Evolutionary conservation across 371 early-diverging fungal genomes (phyloP), one percentile per base, ranked within the genome.

Genomic region (Actinomortierella wolfii): DNA sequence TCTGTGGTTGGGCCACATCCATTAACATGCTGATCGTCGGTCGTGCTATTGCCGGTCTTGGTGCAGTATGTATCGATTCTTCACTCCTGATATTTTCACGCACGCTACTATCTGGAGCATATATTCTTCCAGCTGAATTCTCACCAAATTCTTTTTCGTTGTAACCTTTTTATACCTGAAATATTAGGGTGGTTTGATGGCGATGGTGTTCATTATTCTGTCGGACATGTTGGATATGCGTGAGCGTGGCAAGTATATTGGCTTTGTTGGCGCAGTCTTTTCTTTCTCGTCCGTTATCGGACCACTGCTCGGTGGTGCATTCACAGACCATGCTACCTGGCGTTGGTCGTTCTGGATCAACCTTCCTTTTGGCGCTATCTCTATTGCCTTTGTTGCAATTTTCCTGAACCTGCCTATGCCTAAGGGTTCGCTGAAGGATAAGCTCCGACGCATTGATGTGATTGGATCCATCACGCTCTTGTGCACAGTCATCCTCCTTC

Each of bases 331-430:
- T 42, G 63, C 63, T 24, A 79, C 71, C 26, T 81, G 83, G 81
- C 65, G 79, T 25, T 90, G 90, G 82, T 83, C 85, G n/a, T 93
- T 92, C 71, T 91, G 87, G 77, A 85, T 92, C 64, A 92, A 93
- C 70, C 59, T 93, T 20, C 93, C 92, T 1, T 46, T 91, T n/a
- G 81, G 87, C 17, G 83, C 71, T 4, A 58, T 89, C 24, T 65
- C 88, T 0, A 62, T 87, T 39, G 39, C 79, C 2, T 75, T 87
- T 18, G 69, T 89, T 42, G 50, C 74, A 43, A 68, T 90, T 43
- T 48, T 87, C 17, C 78, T 90, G 14, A 74, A 78, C 14, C 59
- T 86, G 50, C 87, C 79, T 20, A 61, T 51, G 55, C 84, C 68
- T 13, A 53, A 49, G 23, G 86, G 84, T 2, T 66, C 69, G 0